These are phyloP conservation scores for Penicillium turbatum DNA, from an alignment of 495 filamentous ascomycete genomes.

Conservation along the genomic window DNA sequence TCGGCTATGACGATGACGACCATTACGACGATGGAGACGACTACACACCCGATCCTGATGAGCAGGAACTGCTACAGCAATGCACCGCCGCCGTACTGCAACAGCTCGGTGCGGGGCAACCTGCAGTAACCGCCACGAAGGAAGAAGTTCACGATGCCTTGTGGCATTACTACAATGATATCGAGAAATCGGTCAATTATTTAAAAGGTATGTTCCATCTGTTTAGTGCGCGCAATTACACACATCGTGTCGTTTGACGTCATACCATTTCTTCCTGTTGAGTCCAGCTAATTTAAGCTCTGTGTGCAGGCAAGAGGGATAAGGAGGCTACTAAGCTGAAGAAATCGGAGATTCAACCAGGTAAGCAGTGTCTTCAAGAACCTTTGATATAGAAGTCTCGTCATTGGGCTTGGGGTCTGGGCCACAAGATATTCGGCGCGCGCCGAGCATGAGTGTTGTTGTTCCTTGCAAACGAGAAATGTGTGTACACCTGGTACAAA, in stretches of 20 bases:
- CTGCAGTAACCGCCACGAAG: constrained; percentile 38
- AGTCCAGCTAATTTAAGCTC: constrained; percentile 4
- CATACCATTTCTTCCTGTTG: background rate
- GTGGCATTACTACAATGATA: constrained; percentile 95
- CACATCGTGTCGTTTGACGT: background rate
- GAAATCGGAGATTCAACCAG: constrained; percentile 33
- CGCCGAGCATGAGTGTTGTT: background rate
- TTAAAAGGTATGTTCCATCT: constrained; percentile 55
- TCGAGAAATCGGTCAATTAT: constrained; percentile 77
- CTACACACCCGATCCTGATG: constrained; percentile 38
- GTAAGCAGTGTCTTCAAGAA: constrained; percentile 43
- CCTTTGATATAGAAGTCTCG: constrained; percentile 11
- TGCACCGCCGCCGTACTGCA: constrained; percentile 37
- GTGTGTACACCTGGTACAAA: constrained; percentile 14
- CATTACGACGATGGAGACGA: constrained; percentile 39
- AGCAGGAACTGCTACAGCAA: constrained; percentile 39
- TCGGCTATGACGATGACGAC: constrained; percentile 43
- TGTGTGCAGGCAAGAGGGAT: constrained; percentile 36
- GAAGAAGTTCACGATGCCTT: constrained; percentile 80
- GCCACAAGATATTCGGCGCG: background rate
- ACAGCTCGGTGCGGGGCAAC: constrained; percentile 37
- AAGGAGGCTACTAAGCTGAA: constrained; percentile 41
- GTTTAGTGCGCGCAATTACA: background rate
- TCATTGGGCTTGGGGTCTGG: constrained; percentile 36
- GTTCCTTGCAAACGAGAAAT: constrained; percentile 5